Evolutionary conservation across 225 moss, liverwort and hornwort genomes (phyloP), one percentile per base, ranked within the genome.

Genomic region (Physcomitrellopsis africana): DNA sequence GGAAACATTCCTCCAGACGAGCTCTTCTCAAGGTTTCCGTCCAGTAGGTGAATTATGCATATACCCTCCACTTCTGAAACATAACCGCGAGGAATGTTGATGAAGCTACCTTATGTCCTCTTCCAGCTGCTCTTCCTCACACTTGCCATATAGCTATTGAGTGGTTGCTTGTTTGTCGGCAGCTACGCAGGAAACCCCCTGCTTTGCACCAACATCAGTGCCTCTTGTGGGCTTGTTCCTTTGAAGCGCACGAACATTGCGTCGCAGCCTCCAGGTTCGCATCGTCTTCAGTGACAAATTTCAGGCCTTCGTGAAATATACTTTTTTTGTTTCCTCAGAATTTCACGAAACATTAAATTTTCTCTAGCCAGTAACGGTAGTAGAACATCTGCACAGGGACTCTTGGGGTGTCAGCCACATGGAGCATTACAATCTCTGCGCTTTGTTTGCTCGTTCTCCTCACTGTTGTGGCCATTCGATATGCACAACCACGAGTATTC

Each of bases 341-440:
- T 16, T 10, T 70, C 13, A 42, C 14, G 4, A 19, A 37, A 37
- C 19, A n/a, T 18, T 11, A 24, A 18, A 6, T 14, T 69, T n/a
- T 70, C 32, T 43, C 26, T 19, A 3, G 55, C 26, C 37, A 1
- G 43, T 46, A 46, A 14, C 6, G 10, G 7, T 66, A 66, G 56
- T 16, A 45, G n/a, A 22, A 62, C 24, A 68, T 63, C 58, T 78
- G 68, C 24, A 55, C 89, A 89, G 83, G 90, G n/a, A 77, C 82
- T 27, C 82, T 95, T 32, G 91, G 91, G 58, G 84, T 82, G 8
- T 83, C 89, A 41, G 91, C 91, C 52, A 95, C 92, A 17, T 99
- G 97, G 97, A 89, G 89, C 11, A 94, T 99, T 12, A 92, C 97
- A 3, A 87, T 93, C 18, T 93, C 94, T 20, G 93, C 94, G 47